A percentile compares a stretch with the other conserved stretches of the same genome.
Conservation (phyloP, 139 green algal species). For the Monoraphidium neglectum region DNA sequence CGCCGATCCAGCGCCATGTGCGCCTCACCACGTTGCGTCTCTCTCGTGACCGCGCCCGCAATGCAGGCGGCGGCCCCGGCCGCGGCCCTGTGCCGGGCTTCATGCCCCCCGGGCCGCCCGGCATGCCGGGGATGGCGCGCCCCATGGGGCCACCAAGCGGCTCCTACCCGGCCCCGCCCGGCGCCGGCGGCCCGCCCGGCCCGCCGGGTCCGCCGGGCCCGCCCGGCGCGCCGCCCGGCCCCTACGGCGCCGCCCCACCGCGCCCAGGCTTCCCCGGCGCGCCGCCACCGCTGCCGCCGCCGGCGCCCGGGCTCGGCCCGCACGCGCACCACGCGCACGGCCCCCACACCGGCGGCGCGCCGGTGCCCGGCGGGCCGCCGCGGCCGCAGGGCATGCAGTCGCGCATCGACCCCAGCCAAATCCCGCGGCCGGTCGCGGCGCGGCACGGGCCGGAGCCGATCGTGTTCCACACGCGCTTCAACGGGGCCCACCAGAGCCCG, state of each 20-base stretch:
- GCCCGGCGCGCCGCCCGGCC: neutral
- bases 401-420: slow-evolving; percentile 85
- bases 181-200: neutral
- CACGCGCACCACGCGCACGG: neutral
- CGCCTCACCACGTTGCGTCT: too few species aligned
- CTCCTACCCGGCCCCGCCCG: neutral
- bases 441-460: slow-evolving; percentile 17
- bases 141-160: neutral
- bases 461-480: slow-evolving; percentile 73
- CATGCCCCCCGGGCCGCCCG: slow-evolving; percentile 29
- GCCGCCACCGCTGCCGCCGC: neutral
- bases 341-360: neutral
- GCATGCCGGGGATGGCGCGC: neutral
- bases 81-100: slow-evolving; percentile 18
- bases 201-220: neutral
- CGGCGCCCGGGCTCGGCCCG: neutral
- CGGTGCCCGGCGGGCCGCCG: neutral
- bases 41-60: too few species aligned
- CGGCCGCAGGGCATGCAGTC: slow-evolving; percentile 9
- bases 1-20: too few species aligned
- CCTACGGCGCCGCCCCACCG: neutral
- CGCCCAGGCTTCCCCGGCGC: neutral
- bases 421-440: slow-evolving; percentile 67
- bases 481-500: slow-evolving; percentile 37
- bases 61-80: too few species aligned